Evolutionary conservation across 2,329 filamentous ascomycete species (phyloP), one percentile per base, ranked within the genome.

Genomic region (Didymosphaeria variabile): DNA sequence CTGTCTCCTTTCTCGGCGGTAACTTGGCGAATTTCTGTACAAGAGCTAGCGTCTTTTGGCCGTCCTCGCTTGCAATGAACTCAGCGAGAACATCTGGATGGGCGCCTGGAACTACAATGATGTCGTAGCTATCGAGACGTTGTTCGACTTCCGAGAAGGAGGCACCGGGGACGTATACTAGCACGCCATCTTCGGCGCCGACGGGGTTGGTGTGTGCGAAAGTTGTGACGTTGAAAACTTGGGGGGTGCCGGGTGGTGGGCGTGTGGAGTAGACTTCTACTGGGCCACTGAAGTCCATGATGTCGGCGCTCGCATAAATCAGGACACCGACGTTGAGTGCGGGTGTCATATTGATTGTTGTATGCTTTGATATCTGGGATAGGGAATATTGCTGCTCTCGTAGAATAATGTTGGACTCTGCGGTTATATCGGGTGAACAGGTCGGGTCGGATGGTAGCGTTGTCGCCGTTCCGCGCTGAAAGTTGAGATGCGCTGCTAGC

Each of bases 251-350:
- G 19, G 67, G 58, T 17, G 75, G 72, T 17, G 67, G 66, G 34
- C 70, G 70, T 58, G 68, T 72, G 36, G 69, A 71, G 58, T 79
- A 72, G 38, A 81, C 70, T 59, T 81, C 79, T 26, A 75, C 64
- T 3, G 79, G 79, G 1, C 77, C 79, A 26, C 71, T 68, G 59
- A 80, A 80, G 69, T 81, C 80, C 52, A 81, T 76, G 53, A 81
- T 72, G 59, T 81, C 79, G 29, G 72, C 77, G 12, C 72, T 65
- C 3, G 71, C 65, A 65, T 78, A 81, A 26, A 82, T 62, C 26
- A 81, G 68, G 1, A 79, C 69, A 19, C 74, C 79, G n/a, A 79
- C 74, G 58, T 75, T 75, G 72, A 75, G 75, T 60, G 71, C 61
- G 29, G 70, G 65, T 15, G 65, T 40, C 69, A 71, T 72, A 29